These are phyloP conservation scores for Russula dissimulans DNA, from an alignment of 768 basidiomycete genomes.

Conservation along the genomic window DNA sequence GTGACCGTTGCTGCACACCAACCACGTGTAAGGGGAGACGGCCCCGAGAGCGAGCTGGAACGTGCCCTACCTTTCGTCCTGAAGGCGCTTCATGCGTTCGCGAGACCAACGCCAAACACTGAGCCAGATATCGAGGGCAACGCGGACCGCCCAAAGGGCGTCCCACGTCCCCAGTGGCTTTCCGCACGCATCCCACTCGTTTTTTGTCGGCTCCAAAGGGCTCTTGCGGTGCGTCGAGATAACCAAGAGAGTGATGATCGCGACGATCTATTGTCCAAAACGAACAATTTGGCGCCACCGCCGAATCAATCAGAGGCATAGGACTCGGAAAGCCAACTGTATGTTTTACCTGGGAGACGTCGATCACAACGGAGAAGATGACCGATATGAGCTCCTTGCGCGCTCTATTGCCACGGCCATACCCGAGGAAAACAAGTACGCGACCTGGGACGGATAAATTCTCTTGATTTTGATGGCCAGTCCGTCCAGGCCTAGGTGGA, in stretches of 20 bases:
- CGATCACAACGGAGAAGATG: slow-evolving; percentile 42
- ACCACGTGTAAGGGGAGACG: background rate
- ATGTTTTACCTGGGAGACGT: slow-evolving; percentile 41
- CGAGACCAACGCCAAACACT: slow-evolving; percentile 48
- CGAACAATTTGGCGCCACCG: background rate
- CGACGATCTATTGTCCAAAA: slow-evolving; percentile 36
- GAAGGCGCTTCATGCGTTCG: slow-evolving; percentile 20
- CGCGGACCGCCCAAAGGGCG: slow-evolving; percentile 51
- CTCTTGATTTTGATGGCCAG: background rate
- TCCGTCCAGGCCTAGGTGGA: background rate
- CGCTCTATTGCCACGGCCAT: slow-evolving; percentile 42
- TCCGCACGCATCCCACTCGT: slow-evolving; percentile 56
- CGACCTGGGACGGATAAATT: slow-evolving; percentile 13
- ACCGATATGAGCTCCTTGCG: slow-evolving; percentile 47
- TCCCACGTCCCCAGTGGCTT: slow-evolving; percentile 63
- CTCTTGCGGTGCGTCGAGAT: slow-evolving; percentile 40
- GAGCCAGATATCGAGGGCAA: slow-evolving; percentile 38
- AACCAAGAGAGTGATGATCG: slow-evolving; percentile 42
- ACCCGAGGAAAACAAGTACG: slow-evolving; percentile 38
- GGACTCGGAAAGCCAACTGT: background rate
- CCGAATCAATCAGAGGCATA: slow-evolving; percentile 11
- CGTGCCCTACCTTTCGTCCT: slow-evolving; percentile 15
- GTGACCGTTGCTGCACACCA: background rate
- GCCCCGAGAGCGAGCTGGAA: background rate
- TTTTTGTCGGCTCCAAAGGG: slow-evolving; percentile 30